Base-by-base conservation (phyloP, 164 flowering plant species). In the Saururus chinensis region DNA sequence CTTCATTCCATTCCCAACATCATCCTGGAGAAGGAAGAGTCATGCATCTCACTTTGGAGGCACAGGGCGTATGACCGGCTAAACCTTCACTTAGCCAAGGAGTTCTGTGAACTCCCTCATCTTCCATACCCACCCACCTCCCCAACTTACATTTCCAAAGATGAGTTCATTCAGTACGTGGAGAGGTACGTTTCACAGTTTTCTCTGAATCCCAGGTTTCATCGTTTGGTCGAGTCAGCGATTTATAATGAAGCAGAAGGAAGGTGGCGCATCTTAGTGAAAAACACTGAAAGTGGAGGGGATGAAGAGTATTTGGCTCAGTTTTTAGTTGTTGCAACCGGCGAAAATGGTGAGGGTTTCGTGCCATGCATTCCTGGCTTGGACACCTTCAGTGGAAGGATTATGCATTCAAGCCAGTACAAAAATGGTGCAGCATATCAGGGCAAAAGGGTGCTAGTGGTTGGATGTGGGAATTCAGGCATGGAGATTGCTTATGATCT, bases 401-500 rank as follows among this genome's bases (percentile, higher is more conserved):
- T 55, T 13, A 17, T 55, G 14, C 57, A 55, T 26, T 22, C 57
- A 4, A 22, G 16, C 30, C 30, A 22, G 17, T 55, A 23, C 19
- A 24, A 4, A 30, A 55, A 10, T 24, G 57, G 57, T 3, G 35
- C 7, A 2, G 19, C 12, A 1, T 55, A 22, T 9, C 16, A 10
- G 4, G 30, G 30, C 6, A 55, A 55, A 16, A 14, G 5, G 6
- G 57, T 26, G 1, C 22, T 55, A 22, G 57, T 55, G 14, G 57
- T 55, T 11, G 57, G 57, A 1, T 55, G 35, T 10, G 57, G 57
- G 23, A 55, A 55, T 12, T 55, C 57, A 3, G 57, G 57, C 0
- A 55, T 55, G 57, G 57, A 55, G 17, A 24, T 55, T 12, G 26
- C 30, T 22, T 22, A 22, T 55, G 57, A 55, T 55, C 57, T 55